Evolutionary conservation across 352 stramenopile genomes (phyloP).

Genomic region (Pythium inflatum): DNA sequence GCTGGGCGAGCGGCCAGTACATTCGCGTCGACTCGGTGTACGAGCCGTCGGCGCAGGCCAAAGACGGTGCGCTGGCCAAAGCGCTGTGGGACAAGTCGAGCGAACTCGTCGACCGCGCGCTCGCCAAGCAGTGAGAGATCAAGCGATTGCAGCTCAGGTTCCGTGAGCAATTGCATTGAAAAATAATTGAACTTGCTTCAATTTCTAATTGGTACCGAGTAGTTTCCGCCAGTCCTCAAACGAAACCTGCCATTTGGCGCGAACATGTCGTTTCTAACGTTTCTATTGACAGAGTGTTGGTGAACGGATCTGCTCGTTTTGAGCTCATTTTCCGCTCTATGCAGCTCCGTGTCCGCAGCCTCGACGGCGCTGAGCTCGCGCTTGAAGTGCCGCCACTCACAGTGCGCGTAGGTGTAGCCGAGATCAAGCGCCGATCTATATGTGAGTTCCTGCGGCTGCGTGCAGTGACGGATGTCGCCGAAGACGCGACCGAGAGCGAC

Average conservation of each 20-base stretch:
- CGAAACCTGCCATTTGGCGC: too few species aligned
- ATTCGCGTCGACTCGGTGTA: conserved; percentile 32
- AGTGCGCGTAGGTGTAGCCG: conserved; percentile 46
- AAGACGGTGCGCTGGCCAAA: conserved; percentile 26
- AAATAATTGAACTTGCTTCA: too few species aligned
- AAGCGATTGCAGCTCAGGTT: too few species aligned
- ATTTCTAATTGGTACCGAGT: too few species aligned
- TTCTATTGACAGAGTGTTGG: conserved; percentile 10
- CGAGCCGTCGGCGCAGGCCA: conserved; percentile 31
- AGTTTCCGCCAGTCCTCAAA: too few species aligned
- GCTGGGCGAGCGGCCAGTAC: conserved; percentile 35
- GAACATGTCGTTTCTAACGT: neutral
- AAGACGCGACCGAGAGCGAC: neutral
- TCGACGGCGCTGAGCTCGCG: conserved; percentile 57
- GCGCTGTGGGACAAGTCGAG: conserved; percentile 41
- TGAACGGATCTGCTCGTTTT: conserved; percentile 8
- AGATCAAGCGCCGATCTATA: conserved; percentile 46
- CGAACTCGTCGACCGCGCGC: conserved; percentile 19
- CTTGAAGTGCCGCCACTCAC: conserved; percentile 49
- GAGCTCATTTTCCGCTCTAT: neutral
- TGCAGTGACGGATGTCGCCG: neutral
- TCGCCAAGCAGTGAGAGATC: neutral
- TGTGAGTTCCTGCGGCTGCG: conserved; percentile 19
- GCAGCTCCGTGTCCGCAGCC: conserved; percentile 54
- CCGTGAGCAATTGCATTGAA: too few species aligned